Base-by-base conservation (phyloP, 441 rosid species). In the Pelargonium australe region DNA sequence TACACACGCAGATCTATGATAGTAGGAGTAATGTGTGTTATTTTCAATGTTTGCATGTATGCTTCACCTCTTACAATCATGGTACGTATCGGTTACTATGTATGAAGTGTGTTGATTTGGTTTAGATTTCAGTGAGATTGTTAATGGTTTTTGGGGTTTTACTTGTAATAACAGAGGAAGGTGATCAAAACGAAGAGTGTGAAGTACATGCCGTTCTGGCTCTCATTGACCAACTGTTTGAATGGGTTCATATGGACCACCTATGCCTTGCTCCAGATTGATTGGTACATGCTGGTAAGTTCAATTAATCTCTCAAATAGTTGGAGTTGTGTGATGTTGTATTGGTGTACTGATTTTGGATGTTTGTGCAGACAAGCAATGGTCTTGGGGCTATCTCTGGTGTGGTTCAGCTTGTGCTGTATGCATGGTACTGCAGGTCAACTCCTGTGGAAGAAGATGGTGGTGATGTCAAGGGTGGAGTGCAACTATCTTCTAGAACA, bases 1-100 rank as follows among this genome's bases (percentile, higher is more conserved):
- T 70, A 28, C 5, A 25, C 11, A 3, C 43, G 67, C n/a, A 81
- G 81, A 40, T 72, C 75, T 14, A 44, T 81, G 0, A 71, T 82
- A 13, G 88, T 89, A 7, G 98, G 90, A 11, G 43, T 90, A 28
- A 68, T 89, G 2, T 83, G 84, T 5, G 92, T 85, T 45, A 2
- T 85, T 25, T 86, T 92, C 82, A 92, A 90, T 78, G 76, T 93
- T 53, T 62, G 78, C n/a, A 93, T 93, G 98, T 93, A 93, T 58
- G 75, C 60, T 28, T 70, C 91, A 7, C 98, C 98, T 57, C 87
- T 83, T 2, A 40, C 65, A 1, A 75, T 81, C 67, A 75, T 82
- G 80, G 89, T 89, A 84, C 20, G 81, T 72, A 25, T 25, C 31
- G 3, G 2, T 25, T 25, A 25, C 31, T 25, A 25, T 25, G 2